Percentiles rank a stretch among this genome's conserved stretches.
Evolutionary conservation across 495 filamentous ascomycete species (phyloP).

Genomic region (Stereocaulon alpinum): DNA sequence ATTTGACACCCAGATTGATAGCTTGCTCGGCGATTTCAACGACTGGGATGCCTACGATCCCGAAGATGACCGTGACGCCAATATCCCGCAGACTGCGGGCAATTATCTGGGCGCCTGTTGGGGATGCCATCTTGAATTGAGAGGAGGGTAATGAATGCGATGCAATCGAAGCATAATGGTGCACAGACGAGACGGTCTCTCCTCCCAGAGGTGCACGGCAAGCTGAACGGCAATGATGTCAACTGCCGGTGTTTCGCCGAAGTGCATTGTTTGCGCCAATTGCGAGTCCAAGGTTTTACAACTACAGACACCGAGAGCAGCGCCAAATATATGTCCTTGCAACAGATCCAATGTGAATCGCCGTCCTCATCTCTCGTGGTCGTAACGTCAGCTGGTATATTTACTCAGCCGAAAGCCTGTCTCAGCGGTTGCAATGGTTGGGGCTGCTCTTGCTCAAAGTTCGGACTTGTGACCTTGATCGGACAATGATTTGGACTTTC

Average conservation of each 20-base stretch:
- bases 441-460: too few relatives aligned
- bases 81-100: constrained; percentile 47
- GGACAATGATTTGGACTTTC: too few relatives aligned
- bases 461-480: too few relatives aligned
- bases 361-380: too few relatives aligned
- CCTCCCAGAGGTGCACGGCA: neutral
- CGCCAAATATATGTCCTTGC: too few relatives aligned
- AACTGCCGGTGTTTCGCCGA: neutral
- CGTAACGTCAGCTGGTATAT: too few relatives aligned
- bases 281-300: too few relatives aligned
- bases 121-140: constrained; percentile 25
- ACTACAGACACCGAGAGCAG: too few relatives aligned
- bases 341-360: too few relatives aligned
- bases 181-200: neutral
- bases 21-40: constrained; percentile 55
- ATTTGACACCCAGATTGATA: constrained; percentile 52
- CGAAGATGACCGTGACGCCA: constrained; percentile 50
- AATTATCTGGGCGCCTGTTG: constrained; percentile 48
- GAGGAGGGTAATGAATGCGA: neutral
- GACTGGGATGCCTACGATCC: constrained; percentile 55
- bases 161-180: neutral
- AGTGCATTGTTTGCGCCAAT: too few relatives aligned
- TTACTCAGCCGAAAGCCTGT: too few relatives aligned
- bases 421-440: too few relatives aligned
- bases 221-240: neutral